Evolutionary conservation across 2,329 filamentous ascomycete genomes (phyloP).

Genomic region (Neoascochyta sp.): DNA sequence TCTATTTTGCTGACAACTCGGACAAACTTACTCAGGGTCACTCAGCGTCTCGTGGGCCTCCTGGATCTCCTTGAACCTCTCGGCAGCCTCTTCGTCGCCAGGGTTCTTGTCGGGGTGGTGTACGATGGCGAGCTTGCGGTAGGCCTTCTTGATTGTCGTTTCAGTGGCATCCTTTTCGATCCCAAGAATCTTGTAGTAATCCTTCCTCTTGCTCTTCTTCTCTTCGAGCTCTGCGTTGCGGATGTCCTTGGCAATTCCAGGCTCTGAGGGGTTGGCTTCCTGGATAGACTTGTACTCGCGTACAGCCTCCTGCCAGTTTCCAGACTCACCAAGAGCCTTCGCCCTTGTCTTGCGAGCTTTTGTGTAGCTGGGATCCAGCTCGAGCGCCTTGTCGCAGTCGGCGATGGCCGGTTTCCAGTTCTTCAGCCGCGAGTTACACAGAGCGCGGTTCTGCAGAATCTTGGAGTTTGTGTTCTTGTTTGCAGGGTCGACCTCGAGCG

Average conservation of each 20-base stretch:
- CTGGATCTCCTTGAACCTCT: constrained; percentile 95
- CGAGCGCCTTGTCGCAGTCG: constrained; percentile 81
- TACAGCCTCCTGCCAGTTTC: constrained; percentile 88
- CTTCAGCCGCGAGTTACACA: constrained; percentile 80
- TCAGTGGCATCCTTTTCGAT: constrained; percentile 82
- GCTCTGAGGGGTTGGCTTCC: constrained; percentile 79
- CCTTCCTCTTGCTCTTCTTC: constrained; percentile 96
- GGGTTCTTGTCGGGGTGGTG: constrained; percentile 98
- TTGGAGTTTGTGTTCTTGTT: constrained; percentile 95
- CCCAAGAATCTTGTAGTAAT: constrained; percentile 97
- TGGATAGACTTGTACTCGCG: constrained; percentile 83
- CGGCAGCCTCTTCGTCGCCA: constrained; percentile 76
- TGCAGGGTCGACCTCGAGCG: constrained; percentile 76
- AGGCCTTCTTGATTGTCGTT: constrained; percentile 89
- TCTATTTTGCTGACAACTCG: too few species aligned
- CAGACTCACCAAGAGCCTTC: constrained; percentile 79
- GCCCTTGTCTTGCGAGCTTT: constrained; percentile 94
- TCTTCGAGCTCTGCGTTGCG: constrained; percentile 88
- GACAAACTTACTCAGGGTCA: constrained; percentile 83
- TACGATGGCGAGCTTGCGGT: constrained; percentile 88
- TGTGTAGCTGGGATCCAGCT: constrained; percentile 76
- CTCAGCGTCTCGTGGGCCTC: constrained; percentile 96
- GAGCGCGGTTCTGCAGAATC: constrained; percentile 86
- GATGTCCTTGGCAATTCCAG: constrained; percentile 76
- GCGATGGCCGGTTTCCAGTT: constrained; percentile 75